A percentile compares a stretch with the other conserved stretches of the same genome.
Evolutionary conservation across 1,284 basidiomycete genomes (phyloP).

Genomic region (Apiotrichum brassicae): DNA sequence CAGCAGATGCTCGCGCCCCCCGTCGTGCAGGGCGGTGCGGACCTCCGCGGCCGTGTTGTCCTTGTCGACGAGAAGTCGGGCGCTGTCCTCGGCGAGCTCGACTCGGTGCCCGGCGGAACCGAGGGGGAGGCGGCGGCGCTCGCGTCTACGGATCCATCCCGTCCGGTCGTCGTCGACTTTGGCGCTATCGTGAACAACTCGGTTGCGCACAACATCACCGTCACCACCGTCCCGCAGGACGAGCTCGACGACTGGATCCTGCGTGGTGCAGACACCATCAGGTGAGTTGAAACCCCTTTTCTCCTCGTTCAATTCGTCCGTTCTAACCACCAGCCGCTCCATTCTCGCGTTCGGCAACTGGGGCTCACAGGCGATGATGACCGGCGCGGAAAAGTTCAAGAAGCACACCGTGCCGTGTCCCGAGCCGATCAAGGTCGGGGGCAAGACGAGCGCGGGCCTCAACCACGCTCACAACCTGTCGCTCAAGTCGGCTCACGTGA

Average conservation of each 20-base stretch:
- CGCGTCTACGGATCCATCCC: slow-evolving; percentile 52
- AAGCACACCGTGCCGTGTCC: slow-evolving; percentile 9
- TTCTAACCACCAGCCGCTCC: slow-evolving; percentile 49
- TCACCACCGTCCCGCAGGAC: slow-evolving; percentile 58
- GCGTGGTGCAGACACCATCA: slow-evolving; percentile 60
- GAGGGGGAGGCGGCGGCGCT: slow-evolving; percentile 54
- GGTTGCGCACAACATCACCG: slow-evolving; percentile 45
- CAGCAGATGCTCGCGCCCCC: background rate
- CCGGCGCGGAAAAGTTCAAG: slow-evolving; percentile 61
- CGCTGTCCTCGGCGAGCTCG: slow-evolving; percentile 66
- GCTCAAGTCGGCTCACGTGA: background rate
- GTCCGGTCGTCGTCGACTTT: slow-evolving; percentile 67
- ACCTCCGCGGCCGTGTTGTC: slow-evolving; percentile 62
- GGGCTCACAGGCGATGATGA: slow-evolving; percentile 57
- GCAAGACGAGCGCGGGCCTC: background rate
- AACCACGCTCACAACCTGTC: slow-evolving; percentile 3
- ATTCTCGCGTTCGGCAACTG: slow-evolving; percentile 63
- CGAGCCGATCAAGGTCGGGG: slow-evolving; percentile 7
- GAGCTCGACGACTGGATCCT: slow-evolving; percentile 62
- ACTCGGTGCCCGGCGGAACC: slow-evolving; percentile 55
- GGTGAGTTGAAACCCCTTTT: slow-evolving; percentile 24
- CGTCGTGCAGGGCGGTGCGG: slow-evolving; percentile 25
- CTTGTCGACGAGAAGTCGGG: slow-evolving; percentile 68
- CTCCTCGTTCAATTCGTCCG: background rate
- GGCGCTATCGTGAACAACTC: slow-evolving; percentile 50